A percentile compares a stretch with the other conserved stretches of the same genome.
Conservation (phyloP, 1,139 yeast species). For the Suhomyces ambrosiae region DNA sequence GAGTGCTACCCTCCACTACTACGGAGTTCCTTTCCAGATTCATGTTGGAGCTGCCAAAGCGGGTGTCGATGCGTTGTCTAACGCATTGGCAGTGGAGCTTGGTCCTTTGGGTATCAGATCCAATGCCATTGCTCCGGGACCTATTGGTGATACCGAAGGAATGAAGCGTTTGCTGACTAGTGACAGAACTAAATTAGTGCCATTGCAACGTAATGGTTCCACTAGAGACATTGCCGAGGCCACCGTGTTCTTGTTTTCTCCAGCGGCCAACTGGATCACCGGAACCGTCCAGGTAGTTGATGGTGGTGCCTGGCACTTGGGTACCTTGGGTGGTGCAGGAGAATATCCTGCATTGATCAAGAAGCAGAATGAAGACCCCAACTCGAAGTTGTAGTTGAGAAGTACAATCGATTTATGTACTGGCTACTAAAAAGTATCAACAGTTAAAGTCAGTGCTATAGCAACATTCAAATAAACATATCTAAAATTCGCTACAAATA, state of each 20-base stretch:
- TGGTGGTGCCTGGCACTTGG: conserved; percentile 88
- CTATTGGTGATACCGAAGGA: conserved; percentile 83
- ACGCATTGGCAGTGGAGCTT: conserved; percentile 80
- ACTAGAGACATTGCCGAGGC: conserved; percentile 86
- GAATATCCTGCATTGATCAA: conserved; percentile 38
- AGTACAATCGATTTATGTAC: conserved; percentile 2
- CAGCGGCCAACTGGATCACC: conserved; percentile 74
- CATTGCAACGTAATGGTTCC: conserved; percentile 75
- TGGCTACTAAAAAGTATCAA: too few species aligned
- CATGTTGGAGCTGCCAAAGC: conserved; percentile 96
- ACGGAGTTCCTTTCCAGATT: conserved; percentile 82
- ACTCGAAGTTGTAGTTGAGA: conserved; percentile 15
- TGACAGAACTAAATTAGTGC: conserved; percentile 51
- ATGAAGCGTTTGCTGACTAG: conserved; percentile 52
- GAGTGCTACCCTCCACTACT: conserved; percentile 78
- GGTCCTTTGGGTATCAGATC: conserved; percentile 85
- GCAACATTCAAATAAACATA: too few species aligned
- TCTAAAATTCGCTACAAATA: background rate
- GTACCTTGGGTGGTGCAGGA: conserved; percentile 30
- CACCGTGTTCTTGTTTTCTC: conserved; percentile 80
- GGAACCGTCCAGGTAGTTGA: conserved; percentile 88
- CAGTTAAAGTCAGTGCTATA: too few species aligned
- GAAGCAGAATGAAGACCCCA: conserved; percentile 13
- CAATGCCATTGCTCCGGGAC: conserved; percentile 88
- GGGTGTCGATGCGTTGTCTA: conserved; percentile 87